A percentile compares a stretch with the other conserved stretches of the same genome.
Conservation (phyloP, 805 yeast species). For the Cyberlindnera mycetangii region DNA sequence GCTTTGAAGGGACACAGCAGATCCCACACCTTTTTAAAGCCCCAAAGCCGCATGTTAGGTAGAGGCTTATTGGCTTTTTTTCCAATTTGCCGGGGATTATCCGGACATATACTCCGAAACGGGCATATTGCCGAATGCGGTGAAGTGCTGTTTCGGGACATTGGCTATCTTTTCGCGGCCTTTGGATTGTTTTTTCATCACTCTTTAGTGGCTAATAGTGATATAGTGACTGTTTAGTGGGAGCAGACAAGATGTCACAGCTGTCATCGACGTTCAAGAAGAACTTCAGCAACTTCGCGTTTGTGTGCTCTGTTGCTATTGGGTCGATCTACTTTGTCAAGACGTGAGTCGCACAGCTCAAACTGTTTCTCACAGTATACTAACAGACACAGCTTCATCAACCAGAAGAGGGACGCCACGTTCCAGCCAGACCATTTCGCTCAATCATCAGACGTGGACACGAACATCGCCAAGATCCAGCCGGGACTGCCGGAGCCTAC, state of each 20-base stretch:
- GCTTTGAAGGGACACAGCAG: too few species aligned
- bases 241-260: constrained; percentile 19
- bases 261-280: constrained; percentile 18
- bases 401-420: constrained; percentile 33
- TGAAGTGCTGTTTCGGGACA: too few species aligned
- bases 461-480: constrained; percentile 36
- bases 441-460: constrained; percentile 5
- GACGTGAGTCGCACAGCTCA: constrained; percentile 19
- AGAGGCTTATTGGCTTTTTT: too few species aligned
- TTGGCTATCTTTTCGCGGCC: too few species aligned
- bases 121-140: too few species aligned
- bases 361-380: not conserved
- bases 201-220: too few species aligned
- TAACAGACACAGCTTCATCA: constrained; percentile 26
- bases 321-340: constrained; percentile 29
- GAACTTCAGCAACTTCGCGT: constrained; percentile 23
- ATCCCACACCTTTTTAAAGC: too few species aligned
- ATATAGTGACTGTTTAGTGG: too few species aligned
- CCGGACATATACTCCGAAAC: too few species aligned
- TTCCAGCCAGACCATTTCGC: constrained; percentile 33
- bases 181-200: not conserved
- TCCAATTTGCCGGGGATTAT: too few species aligned
- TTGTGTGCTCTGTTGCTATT: constrained; percentile 27
- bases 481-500: constrained; percentile 55
- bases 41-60: too few species aligned